Base-by-base conservation (phyloP, 2,329 filamentous ascomycete genomes). In the Rhytidhysteron rufulum region DNA sequence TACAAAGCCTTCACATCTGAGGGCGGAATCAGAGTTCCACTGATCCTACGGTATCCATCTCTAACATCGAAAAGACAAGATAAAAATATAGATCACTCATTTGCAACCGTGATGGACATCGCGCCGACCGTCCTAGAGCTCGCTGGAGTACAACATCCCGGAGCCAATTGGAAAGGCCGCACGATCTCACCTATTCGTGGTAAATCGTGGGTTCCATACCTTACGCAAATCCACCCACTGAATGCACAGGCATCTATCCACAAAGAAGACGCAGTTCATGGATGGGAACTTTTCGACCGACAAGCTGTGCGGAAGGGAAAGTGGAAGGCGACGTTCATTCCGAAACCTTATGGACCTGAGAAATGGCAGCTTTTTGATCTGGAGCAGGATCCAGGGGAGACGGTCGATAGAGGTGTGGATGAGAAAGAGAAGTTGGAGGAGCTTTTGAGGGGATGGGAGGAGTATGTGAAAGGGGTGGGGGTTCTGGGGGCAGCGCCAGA, bases 81-180 rank as follows among this genome's bases (percentile, higher is more conserved):
- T 31, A 40, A 46, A 29, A 35, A 41, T 10, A 57, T 62, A 34
- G 51, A 54, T 17, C 44, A 63, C 37, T 44, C 49, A 2, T 69
- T 69, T 39, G 43, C 50, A 1, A 65, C 67, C 1, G 60, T 71
- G 1, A 64, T 70, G 44, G 57, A 65, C n/a, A 49, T 68, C 16
- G 38, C 53, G 0, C 64, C 63, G 1, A 68, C 64, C 0, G 45
- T 67, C 4, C 51, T 68, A 2, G 60, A 67, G 4, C 46, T 68
- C 2, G 63, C 64, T 1, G 50, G 56, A 2, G 45, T 60, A 1
- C 22, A 42, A 19, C 62, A 65, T 39, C 65, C 64, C 10, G 58
- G 47, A 4, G 42, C 42, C 7, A 22, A 1, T 66, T 53, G 42
- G 47, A 49, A 25, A 59, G 60, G 4, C 47, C 57, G 7, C 48